phyloP scores from a whole-genome alignment of 495 filamentous ascomycete genomes.

The Neurospora sublineolata region DNA sequence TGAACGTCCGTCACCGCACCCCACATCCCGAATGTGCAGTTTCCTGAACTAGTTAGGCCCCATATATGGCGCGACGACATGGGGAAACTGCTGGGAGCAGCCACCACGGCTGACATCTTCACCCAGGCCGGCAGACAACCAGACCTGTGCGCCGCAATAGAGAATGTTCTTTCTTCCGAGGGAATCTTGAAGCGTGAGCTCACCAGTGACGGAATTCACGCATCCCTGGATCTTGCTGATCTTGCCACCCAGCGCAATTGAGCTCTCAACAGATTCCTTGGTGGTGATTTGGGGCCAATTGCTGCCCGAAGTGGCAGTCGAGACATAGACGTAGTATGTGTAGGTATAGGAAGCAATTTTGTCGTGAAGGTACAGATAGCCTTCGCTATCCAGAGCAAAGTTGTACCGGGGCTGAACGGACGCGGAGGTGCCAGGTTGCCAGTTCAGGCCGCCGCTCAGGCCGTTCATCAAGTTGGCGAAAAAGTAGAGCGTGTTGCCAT shows the following conservation, averaged over 20 bases:
- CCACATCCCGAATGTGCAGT: background rate
- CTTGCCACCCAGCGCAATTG: background rate
- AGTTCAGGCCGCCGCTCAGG: background rate
- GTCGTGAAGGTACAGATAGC: conserved; percentile 3
- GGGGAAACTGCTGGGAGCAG: background rate
- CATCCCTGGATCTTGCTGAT: conserved; percentile 4
- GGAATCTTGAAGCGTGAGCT: conserved; percentile 3
- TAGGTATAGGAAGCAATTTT: conserved; percentile 2
- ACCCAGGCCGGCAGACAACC: conserved; percentile 1
- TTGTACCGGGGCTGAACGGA: conserved; percentile 1
- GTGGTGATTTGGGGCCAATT: conserved; percentile 1
- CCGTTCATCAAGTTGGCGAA: conserved; percentile 6
- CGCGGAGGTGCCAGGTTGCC: background rate
- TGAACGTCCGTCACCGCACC: background rate
- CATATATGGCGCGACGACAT: background rate
- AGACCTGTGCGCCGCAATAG: conserved; percentile 1
- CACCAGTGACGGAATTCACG: conserved; percentile 3
- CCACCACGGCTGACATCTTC: conserved; percentile 1
- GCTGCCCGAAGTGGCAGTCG: background rate
- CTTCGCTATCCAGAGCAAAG: conserved; percentile 1
- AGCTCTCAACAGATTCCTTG: background rate
- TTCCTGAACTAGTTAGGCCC: background rate
- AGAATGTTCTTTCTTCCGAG: background rate
- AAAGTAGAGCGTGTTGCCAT: background rate
- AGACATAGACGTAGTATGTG: conserved; percentile 3